Evolutionary conservation across 495 filamentous ascomycete genomes (phyloP), one percentile per base, ranked within the genome.

Genomic region (Extremus antarcticus): DNA sequence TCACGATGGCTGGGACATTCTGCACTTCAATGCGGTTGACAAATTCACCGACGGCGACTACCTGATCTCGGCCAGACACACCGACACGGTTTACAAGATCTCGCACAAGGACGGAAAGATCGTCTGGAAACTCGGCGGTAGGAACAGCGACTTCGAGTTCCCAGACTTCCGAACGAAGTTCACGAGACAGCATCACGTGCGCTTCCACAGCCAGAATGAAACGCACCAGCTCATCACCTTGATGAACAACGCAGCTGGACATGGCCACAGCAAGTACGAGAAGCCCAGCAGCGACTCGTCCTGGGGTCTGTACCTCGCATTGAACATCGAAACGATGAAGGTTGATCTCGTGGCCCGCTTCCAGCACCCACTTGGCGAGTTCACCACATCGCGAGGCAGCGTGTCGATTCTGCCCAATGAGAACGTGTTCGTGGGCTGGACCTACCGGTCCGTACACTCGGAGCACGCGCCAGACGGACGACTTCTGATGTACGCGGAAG

Each of bases 1-100:
- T 3, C 2, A 22, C 11, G 24, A 16, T 49, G 24, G 15, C 8
- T 49, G 47, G 74, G 78, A 84, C 63, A 81, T 77, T 63, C 81
- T 46, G 39, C 58, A 61, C 35, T 45, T 61, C 29, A 61, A 61
- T 25, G 20, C 58, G 15, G 43, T 61, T 19, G 55, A 57, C 21
- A 57, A 58, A 25, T 24, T 20, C 48, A 15, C 11, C 15, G 56
- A 38, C 9, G 55, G 58, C 17, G 25, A 58, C 40, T 61, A 61
- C 29, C 24, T 61, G 3, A 43, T 61, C 24, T 61, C 58, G 15
- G 47, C 32, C 13, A 46, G 58, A 17, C 58, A 61, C 32, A 53
- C 40, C 2, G 41, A 45, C 21, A 38, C 54, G 22, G 17, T 51
- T 10, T 58, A 57, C 24, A 29, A 53, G 16, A 49, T 57, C 47